phyloP scores from a whole-genome alignment of 345 rosid genomes.

The Pelargonium nanum region DNA sequence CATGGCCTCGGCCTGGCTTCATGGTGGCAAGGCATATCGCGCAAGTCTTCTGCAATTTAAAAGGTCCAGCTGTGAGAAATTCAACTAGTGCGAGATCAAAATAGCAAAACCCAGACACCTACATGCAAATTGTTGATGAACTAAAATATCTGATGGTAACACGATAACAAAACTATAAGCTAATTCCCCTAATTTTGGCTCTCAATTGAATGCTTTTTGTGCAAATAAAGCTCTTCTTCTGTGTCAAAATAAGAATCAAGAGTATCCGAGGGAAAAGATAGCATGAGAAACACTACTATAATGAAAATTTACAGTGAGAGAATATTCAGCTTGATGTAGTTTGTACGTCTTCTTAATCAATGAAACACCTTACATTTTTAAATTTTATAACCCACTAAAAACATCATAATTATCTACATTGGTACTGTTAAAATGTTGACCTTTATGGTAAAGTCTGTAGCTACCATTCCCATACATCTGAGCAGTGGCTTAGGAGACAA shows the following conservation, averaged over 20 bases:
- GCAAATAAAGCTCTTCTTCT: too few species aligned
- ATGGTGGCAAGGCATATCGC: slow-evolving; percentile 74
- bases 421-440: neutral
- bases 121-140: neutral
- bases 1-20: slow-evolving; percentile 78
- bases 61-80: slow-evolving; percentile 12
- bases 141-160: neutral
- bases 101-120: neutral
- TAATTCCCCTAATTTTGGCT: too few species aligned
- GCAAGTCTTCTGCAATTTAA: slow-evolving; percentile 65
- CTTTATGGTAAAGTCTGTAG: neutral
- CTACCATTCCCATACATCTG: too few species aligned
- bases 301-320: too few species aligned
- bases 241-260: too few species aligned
- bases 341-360: neutral
- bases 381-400: neutral
- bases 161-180: neutral
- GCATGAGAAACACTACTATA: neutral
- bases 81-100: neutral
- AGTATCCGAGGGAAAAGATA: too few species aligned
- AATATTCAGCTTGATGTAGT: neutral
- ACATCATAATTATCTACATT: too few species aligned
- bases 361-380: neutral
- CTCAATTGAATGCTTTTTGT: too few species aligned
- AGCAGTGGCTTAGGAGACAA: too few species aligned